Conservation (phyloP, 2,329 filamentous ascomycete species). For the Verticillium nonalfalfae region DNA sequence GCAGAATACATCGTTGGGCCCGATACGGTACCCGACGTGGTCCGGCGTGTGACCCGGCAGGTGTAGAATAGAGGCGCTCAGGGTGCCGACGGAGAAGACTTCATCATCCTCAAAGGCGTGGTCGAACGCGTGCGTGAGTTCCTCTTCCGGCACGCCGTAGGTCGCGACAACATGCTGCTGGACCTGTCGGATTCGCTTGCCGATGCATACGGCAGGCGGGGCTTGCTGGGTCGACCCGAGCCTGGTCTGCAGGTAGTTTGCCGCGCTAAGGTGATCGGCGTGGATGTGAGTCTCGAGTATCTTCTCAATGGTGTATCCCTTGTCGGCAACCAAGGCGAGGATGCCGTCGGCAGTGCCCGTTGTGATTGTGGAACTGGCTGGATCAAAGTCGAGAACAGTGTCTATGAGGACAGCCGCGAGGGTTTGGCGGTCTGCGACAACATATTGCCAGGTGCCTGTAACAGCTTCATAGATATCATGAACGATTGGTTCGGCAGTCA, state of each 20-base stretch:
- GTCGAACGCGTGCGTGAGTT: slow-evolving; percentile 28
- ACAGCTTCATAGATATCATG: slow-evolving; percentile 24
- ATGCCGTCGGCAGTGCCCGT: slow-evolving; percentile 43
- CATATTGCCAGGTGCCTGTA: slow-evolving; percentile 47
- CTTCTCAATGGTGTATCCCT: slow-evolving; percentile 35
- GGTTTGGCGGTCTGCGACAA: slow-evolving; percentile 43
- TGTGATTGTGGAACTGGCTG: slow-evolving; percentile 25
- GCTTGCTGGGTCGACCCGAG: slow-evolving; percentile 18
- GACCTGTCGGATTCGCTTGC: slow-evolving; percentile 32
- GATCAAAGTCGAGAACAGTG: slow-evolving; percentile 48
- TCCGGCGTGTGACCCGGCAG: slow-evolving; percentile 43
- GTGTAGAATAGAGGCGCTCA: slow-evolving; percentile 30
- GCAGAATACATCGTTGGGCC: slow-evolving; percentile 27
- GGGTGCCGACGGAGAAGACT: slow-evolving; percentile 30
- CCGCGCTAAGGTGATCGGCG: slow-evolving; percentile 48
- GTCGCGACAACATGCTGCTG: slow-evolving; percentile 31
- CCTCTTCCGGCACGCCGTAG: slow-evolving; percentile 28
- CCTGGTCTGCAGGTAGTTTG: slow-evolving; percentile 42
- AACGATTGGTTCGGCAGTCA: slow-evolving; percentile 19
- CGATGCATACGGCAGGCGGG: slow-evolving; percentile 29
- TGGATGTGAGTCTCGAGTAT: slow-evolving; percentile 54
- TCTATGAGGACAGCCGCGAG: slow-evolving; percentile 46
- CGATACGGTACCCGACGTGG: slow-evolving; percentile 40
- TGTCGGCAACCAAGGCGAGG: slow-evolving; percentile 29
- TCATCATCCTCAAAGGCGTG: slow-evolving; percentile 32